Base-by-base conservation (phyloP, 805 yeast genomes). In the Kazachstania viticola region DNA sequence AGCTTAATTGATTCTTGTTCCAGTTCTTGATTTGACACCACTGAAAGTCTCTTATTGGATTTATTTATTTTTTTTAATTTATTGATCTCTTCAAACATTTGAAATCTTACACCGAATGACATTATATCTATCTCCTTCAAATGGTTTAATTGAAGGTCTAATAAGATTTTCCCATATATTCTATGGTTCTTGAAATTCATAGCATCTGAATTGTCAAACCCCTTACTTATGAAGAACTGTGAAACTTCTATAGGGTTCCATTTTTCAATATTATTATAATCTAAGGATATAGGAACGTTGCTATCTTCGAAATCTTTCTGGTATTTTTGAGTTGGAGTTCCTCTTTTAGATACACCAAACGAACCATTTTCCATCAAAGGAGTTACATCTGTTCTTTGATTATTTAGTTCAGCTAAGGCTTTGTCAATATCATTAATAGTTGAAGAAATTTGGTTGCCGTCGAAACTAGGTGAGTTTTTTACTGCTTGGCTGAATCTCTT, bases 61-160 rank as follows among this genome's bases (percentile, higher is more conserved):
- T 9, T n/a, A n/a, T 21, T 14, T 9, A 18, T 15, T 5, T 19
- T 9, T 19, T 52, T 53, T 45, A 81, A 60, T 24, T 73, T 71
- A 51, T 83, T 91, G 46, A 91, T 88, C 51, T 82, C 94, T 49
- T 83, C 85, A 55, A 73, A 76, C 25, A 91, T 71, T 54, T 85
- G 95, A 56, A 85, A 91, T 39, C 99, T 69, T 0, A 95, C 84
- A 17, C 99, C 99, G 61, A 91, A 91, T 3, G 94, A 81, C 27
- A 75, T 67, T 31, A 91, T 91, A 32, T 85, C 97, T 36, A 91
- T 63, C 54, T 91, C 98, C 54, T 88, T 91, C 48, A 91, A 65
- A 48, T 81, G 79, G 2, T 83, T 69, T 38, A 88, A 64, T 48
- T 88, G 95, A 40, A 91, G 66, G 54, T 87, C 93, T 33, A 91